phyloP scores from a whole-genome alignment of 306 rosid species.

The Quercus glauca region DNA sequence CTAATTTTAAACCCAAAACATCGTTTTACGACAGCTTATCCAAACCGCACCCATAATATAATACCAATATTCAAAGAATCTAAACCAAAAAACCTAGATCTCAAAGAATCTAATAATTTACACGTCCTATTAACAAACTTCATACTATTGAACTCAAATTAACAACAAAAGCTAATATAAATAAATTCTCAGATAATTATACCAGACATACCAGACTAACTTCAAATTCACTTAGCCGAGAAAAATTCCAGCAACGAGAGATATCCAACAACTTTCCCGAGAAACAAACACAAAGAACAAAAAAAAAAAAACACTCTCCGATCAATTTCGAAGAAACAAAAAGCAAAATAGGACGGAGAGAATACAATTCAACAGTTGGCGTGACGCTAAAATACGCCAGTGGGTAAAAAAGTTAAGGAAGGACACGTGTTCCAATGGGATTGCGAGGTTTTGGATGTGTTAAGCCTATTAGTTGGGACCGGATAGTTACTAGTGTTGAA shows the following conservation, averaged over 20 bases:
- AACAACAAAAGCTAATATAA: neutral
- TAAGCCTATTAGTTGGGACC: constrained; percentile 4
- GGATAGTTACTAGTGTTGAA: neutral
- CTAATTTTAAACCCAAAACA: too few species aligned
- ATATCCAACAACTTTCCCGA: neutral
- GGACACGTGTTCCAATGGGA: constrained; percentile 17
- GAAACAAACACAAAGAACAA: neutral
- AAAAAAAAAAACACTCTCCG: too few species aligned
- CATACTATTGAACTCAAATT: neutral
- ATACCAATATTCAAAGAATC: neutral
- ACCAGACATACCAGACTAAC: neutral
- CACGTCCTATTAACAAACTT: neutral
- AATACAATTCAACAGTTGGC: neutral
- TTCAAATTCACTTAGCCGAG: neutral
- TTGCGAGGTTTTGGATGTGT: constrained; percentile 10
- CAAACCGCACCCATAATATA: too few species aligned
- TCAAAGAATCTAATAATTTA: neutral
- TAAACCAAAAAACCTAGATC: neutral
- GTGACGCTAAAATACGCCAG: neutral
- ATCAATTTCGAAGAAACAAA: neutral
- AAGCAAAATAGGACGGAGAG: neutral
- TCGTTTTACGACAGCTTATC: too few species aligned
- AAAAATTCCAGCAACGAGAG: neutral
- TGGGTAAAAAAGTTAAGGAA: neutral
- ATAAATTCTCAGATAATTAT: neutral